Base-by-base conservation (phyloP, 768 basidiomycete genomes). In the Rhodosporidiobolus sp. region DNA sequence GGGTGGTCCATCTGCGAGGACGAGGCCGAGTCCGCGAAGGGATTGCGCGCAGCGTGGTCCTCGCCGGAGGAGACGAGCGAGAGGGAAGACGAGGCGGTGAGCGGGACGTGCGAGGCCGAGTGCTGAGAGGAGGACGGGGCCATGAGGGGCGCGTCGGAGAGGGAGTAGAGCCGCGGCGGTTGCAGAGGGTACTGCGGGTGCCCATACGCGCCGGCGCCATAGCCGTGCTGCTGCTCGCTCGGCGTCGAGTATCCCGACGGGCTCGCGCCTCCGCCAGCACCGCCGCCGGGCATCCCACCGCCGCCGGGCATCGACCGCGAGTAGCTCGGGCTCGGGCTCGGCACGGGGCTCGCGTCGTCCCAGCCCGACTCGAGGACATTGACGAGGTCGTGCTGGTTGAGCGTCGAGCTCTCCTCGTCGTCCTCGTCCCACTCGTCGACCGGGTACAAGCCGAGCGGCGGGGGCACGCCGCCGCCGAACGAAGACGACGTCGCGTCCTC, bases 341-440 rank as follows among this genome's bases (percentile, higher is more conserved):
- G 26, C 50, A 68, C n/a, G 24, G 69, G 24, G 34, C 48, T 16
- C 52, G 64, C 50, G 34, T 76, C 73, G 35, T 46, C 68, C 74
- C 74, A 76, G 1, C 70, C 74, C 30, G 55, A 55, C 11, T 72
- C 74, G 46, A 76, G 71, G 11, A 72, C 74, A 22, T 69, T 69
- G 55, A 72, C 74, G 50, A 76, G 55, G 22, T 76, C 74, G 38
- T 70, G 70, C 59, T 59, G 64, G 30, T 66, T 34, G 46, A 76
- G 63, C 55, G 74, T 76, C 46, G 59, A 56, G 43, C n/a, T 55
- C 28, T 46, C 58, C 30, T 62, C 74, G 52, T 65, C 67, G 24
- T 68, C 58, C 30, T 69, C 66, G 30, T 48, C 54, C 22, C 52
- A 24, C 43, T 73, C 75, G 14, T 76, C 75, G 55, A 76, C 52